Evolutionary conservation across 2,329 filamentous ascomycete genomes (phyloP).

Genomic region (Colletotrichum abscissum): DNA sequence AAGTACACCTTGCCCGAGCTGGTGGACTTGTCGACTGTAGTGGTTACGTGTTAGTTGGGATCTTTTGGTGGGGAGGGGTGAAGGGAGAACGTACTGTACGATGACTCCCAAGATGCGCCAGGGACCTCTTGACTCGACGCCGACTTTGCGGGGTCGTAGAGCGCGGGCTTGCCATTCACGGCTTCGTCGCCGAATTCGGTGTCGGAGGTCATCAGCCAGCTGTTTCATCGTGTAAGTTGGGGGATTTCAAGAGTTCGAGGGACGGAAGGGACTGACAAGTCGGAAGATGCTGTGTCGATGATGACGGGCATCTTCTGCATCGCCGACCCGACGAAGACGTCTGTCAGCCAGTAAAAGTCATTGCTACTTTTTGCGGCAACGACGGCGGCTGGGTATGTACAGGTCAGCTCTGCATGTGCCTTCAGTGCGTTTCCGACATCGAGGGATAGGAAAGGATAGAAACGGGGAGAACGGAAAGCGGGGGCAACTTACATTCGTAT

Average conservation of each 20-base stretch:
- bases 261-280: conserved; percentile 12
- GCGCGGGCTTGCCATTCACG: conserved; percentile 53
- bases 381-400: conserved; percentile 1
- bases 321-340: conserved; percentile 18
- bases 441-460: neutral
- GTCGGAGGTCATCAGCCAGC: conserved; percentile 43
- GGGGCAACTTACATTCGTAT: conserved; percentile 9
- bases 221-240: conserved; percentile 4
- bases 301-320: conserved; percentile 25
- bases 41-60: neutral
- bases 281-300: conserved; percentile 25
- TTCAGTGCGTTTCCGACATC: neutral
- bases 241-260: neutral
- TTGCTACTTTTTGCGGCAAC: neutral
- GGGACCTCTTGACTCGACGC: conserved; percentile 53
- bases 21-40: conserved; percentile 55
- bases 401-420: neutral
- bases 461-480: neutral
- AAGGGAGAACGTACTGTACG: conserved; percentile 58
- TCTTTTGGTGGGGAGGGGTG: conserved; percentile 30
- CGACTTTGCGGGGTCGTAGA: conserved; percentile 59
- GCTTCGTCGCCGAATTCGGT: conserved; percentile 38
- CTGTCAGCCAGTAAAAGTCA: conserved; percentile 27
- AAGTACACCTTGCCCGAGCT: conserved; percentile 61
- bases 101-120: conserved; percentile 60